Percentiles rank a stretch among this genome's conserved stretches.
Conservation (phyloP, 495 filamentous ascomycete genomes). For the Xylaria nigripes region DNA sequence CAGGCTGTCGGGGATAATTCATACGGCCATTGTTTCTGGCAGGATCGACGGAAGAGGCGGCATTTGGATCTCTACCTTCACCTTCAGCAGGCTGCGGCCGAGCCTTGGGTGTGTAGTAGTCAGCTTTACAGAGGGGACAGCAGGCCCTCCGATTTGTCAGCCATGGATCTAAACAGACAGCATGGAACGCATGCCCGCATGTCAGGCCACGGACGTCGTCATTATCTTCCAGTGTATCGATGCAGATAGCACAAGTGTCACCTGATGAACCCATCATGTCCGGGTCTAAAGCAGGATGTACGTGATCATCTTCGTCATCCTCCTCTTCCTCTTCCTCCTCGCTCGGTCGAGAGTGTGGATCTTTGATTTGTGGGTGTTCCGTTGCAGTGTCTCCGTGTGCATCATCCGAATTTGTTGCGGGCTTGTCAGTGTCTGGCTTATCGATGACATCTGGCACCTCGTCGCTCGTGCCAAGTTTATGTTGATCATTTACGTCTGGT, state of each 20-base stretch:
- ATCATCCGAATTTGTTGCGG: conserved; percentile 2
- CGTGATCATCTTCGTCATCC: conserved; percentile 78
- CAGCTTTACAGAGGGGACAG: conserved; percentile 94
- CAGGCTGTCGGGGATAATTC: conserved; percentile 32
- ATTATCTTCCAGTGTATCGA: conserved; percentile 87
- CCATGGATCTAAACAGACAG: conserved; percentile 91
- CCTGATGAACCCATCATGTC: conserved; percentile 81
- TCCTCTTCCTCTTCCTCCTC: conserved; percentile 40
- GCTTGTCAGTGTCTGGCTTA: not conserved
- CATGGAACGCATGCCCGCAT: conserved; percentile 95
- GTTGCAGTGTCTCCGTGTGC: conserved; percentile 1
- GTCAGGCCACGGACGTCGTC: conserved; percentile 91
- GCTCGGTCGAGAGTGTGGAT: conserved; percentile 3
- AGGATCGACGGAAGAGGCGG: conserved; percentile 17
- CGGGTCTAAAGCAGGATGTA: conserved; percentile 69
- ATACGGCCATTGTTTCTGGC: conserved; percentile 31
- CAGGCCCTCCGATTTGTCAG: conserved; percentile 85
- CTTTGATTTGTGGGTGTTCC: not conserved
- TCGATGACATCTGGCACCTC: conserved; percentile 1
- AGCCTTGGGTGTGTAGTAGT: conserved; percentile 89
- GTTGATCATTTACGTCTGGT: conserved; percentile 9
- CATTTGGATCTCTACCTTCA: conserved; percentile 22
- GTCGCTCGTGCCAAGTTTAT: conserved; percentile 10
- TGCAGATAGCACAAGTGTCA: conserved; percentile 93
- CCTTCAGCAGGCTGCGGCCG: conserved; percentile 38